Conservation (phyloP, 768 basidiomycete species). For the Sporobolomyces pararoseus region DNA sequence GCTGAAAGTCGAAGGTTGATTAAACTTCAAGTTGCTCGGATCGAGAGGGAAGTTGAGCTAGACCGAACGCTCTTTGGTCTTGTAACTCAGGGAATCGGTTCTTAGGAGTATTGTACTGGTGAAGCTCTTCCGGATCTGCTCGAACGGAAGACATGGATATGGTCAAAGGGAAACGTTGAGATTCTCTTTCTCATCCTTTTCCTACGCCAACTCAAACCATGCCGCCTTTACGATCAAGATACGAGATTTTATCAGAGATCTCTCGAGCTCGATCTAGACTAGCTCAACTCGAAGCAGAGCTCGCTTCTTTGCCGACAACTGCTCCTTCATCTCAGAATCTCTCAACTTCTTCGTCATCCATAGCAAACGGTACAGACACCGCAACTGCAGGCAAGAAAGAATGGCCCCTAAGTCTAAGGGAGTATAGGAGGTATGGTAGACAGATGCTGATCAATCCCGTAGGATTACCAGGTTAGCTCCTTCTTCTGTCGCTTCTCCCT, state of each 20-base stretch:
- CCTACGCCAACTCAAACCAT: not conserved
- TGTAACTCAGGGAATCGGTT: no score
- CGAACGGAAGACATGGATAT: no score
- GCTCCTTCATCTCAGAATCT: not conserved
- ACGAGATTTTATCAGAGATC: not conserved
- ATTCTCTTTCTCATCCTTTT: not conserved
- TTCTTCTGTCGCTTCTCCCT: no score
- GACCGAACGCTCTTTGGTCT: no score
- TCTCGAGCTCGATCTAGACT: not conserved
- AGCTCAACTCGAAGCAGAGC: slow-evolving; percentile 22
- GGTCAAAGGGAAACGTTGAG: not conserved
- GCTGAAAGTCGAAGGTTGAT: no score
- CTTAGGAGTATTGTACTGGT: no score
- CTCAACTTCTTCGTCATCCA: not conserved
- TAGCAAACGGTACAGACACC: not conserved
- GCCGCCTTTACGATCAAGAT: not conserved
- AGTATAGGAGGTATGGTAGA: slow-evolving; percentile 86
- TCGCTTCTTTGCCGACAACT: not conserved
- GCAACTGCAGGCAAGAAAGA: not conserved
- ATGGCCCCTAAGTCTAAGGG: slow-evolving; percentile 49
- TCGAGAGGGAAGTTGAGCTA: no score
- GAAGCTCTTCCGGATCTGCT: no score
- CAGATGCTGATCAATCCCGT: slow-evolving; percentile 62
- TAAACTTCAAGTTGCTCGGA: no score
- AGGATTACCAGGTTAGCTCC: slow-evolving; percentile 57